Evolutionary conservation across 768 basidiomycete species (phyloP), one percentile per base, ranked within the genome.

Genomic region (Agrocybe chaxingu): DNA sequence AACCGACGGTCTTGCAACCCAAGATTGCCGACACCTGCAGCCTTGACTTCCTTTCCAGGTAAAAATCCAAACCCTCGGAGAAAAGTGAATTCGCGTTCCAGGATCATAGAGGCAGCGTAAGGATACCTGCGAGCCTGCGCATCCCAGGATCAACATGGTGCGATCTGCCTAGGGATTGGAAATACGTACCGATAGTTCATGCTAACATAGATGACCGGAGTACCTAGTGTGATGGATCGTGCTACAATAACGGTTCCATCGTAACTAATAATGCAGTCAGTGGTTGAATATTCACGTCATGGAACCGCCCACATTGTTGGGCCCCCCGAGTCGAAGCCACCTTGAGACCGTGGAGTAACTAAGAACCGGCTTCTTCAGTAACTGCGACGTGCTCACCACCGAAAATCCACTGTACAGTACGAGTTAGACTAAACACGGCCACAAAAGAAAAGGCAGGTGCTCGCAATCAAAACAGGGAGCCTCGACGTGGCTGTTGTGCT

Each of bases 391-490:
- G 10, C 31, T 53, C 53, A 60, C 75, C 77, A 45, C 76, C 76
- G 47, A 66, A 76, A 12, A 80, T 76, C 76, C 76, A 79, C 76
- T 77, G 37, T 24, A 12, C 2, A 19, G 42, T 13, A n/a, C 47
- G 13, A 41, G 24, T 47, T 29, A 42, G 18, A 29, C 35, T n/a
- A 1, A 39, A 41, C 29, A 33, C 35, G 31, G 31, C 18, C 37
- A 33, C 46, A 43, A 2, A 12, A 43, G 5, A n/a, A 1, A 31
- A 30, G n/a, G 36, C 9, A 12, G 12, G 13, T 8, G 67, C 77
- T 42, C 61, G 80, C 80, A 33, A 73, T 76, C 7, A 78, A 66
- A 7, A 83, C 77, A 3, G 81, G 81, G 2, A 81, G 62, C 44
- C 74, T 75, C 7, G 73, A 74, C 0, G 58, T 58, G 2, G 74